These are phyloP conservation scores for Rubia yunnanensis DNA, from an alignment of 257 asterid genomes.

Conservation along the genomic window DNA sequence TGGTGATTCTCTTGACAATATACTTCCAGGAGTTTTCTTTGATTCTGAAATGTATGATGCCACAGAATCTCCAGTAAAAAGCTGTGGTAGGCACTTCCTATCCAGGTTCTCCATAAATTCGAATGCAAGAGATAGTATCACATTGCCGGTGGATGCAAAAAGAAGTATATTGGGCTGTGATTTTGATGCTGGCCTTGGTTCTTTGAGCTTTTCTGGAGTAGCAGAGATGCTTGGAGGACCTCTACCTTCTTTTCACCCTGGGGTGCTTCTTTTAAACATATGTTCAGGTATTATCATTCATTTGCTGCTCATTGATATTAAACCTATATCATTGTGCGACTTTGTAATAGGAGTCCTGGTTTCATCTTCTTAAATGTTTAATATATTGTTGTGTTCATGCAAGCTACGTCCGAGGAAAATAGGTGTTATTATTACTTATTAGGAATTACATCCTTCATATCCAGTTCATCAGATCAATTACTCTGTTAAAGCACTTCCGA, in stretches of 20 bases:
- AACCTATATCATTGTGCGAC: neutral
- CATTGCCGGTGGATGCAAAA: constrained; percentile 22
- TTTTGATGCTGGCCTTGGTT: constrained; percentile 26
- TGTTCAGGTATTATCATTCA: constrained; percentile 51
- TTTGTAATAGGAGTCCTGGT: neutral
- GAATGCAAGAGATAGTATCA: constrained; percentile 23
- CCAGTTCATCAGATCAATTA: neutral
- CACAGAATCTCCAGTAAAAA: constrained; percentile 14
- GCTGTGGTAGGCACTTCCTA: constrained; percentile 19
- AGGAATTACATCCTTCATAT: neutral
- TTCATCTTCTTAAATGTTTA: neutral
- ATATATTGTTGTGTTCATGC: no score
- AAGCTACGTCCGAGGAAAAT: neutral
- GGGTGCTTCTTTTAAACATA: constrained; percentile 60
- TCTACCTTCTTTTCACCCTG: constrained; percentile 71
- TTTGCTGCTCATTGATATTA: neutral
- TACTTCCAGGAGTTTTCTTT: constrained; percentile 16
- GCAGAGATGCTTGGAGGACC: constrained; percentile 72
- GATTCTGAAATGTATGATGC: constrained; percentile 21
- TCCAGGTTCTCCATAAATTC: constrained; percentile 23
- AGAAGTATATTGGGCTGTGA: constrained; percentile 21
- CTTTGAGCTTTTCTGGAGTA: constrained; percentile 67
- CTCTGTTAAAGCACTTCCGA: neutral
- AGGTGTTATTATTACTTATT: neutral
- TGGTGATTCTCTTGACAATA: constrained; percentile 22